phyloP scores from a whole-genome alignment of 345 rosid species.

The Theobroma cacao region DNA sequence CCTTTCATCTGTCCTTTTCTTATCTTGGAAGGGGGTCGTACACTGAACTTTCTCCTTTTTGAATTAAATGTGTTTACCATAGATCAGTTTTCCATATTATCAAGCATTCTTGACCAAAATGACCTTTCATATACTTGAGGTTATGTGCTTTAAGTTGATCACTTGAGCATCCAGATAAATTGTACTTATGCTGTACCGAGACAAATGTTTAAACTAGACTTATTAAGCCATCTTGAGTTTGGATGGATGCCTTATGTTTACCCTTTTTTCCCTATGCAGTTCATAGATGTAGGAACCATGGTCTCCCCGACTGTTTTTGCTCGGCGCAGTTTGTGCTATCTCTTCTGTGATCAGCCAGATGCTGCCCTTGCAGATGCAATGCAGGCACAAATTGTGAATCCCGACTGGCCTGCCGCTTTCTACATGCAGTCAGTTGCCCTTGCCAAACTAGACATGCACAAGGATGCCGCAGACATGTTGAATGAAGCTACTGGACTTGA shows the following conservation, averaged over 20 bases:
- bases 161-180: neutral
- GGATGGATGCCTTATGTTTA: conserved; percentile 4
- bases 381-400: conserved; percentile 88
- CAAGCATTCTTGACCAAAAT: neutral
- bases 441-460: conserved; percentile 91
- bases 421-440: conserved; percentile 98
- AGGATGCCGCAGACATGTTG: conserved; percentile 93
- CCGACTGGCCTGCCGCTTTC: conserved; percentile 95
- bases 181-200: neutral
- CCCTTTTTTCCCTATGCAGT: conserved; percentile 41
- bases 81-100: neutral
- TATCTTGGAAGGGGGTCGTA: neutral
- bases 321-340: conserved; percentile 86
- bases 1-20: neutral
- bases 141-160: neutral
- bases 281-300: conserved; percentile 83
- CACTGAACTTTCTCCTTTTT: neutral
- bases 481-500: conserved; percentile 82
- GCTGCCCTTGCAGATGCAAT: conserved; percentile 92
- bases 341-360: conserved; percentile 81
- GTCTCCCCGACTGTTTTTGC: conserved; percentile 92
- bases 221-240: neutral
- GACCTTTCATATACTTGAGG: neutral
- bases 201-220: neutral
- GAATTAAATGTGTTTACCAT: neutral